These are phyloP conservation scores for Rutidosis leptorrhynchoides DNA, from an alignment of 129 eudicot genomes.

Conservation along the genomic window DNA sequence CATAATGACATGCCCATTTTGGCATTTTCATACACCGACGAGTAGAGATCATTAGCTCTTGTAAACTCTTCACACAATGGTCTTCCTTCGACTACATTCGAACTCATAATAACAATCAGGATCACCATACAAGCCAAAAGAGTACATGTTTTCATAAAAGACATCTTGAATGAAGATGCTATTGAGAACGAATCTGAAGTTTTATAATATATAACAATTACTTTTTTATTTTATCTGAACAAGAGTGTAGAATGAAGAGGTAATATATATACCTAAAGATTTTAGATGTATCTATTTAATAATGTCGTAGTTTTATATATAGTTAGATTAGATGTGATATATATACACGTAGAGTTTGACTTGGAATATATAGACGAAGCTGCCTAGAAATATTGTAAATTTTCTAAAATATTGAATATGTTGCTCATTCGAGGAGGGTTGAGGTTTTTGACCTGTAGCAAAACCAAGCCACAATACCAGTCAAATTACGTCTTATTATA, in stretches of 20 bases:
- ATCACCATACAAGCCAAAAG: conserved; percentile 11
- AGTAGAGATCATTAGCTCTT: conserved; percentile 22
- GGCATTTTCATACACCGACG: conserved; percentile 29
- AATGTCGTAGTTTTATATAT: background rate
- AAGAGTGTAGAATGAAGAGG: background rate
- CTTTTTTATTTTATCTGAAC: background rate
- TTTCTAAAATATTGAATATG: background rate
- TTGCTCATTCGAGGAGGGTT: background rate
- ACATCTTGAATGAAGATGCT: conserved; percentile 5
- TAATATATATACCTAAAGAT: background rate
- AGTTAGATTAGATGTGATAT: background rate
- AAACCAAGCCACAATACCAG: background rate
- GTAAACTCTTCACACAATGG: conserved; percentile 24
- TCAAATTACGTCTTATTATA: background rate
- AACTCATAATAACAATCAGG: conserved; percentile 6
- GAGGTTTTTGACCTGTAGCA: background rate
- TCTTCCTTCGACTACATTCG: conserved; percentile 21
- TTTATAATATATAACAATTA: background rate
- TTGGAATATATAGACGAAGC: background rate
- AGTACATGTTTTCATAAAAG: conserved; percentile 8
- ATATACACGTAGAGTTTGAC: background rate
- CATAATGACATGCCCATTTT: conserved; percentile 31
- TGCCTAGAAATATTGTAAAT: background rate
- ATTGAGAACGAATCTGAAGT: background rate
- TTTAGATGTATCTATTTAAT: background rate